Base-by-base conservation (phyloP, 192 early-diverging fungal species). In the Dispira simplex region DNA sequence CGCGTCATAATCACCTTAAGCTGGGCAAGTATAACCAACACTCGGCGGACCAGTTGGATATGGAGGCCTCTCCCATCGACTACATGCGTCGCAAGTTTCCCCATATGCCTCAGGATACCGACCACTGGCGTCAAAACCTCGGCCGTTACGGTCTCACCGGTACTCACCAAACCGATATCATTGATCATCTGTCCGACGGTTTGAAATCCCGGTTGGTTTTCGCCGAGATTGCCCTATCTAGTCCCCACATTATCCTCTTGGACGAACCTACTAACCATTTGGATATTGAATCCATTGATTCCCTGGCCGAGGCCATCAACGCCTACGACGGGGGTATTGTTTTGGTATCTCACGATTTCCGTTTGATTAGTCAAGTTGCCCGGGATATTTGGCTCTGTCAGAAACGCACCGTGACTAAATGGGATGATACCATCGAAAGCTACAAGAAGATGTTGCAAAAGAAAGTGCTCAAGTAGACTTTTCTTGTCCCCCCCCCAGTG, bases 291-390 rank as follows among this genome's bases (percentile, higher is more conserved):
- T 83, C 92, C 46, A 97, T 99, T 65, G 94, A 97, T 71, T 87
- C 89, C 26, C 75, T 99, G 62, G 96, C 96, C 27, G 81, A 92
- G 21, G 96, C 96, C 46, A 97, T 99, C 81, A 95, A 95, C 71
- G 69, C 71, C 59, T 99, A 91, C 75, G 85, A 85, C 66, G 96
- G 96, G 46, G 96, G 96, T 69, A 90, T 97, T 64, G 94, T 99
- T 23, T 80, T 99, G 43, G 96, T 99, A 63, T 91, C 89, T 65
- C 96, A 99, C 88, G 96, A 99, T 80, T 99, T 99, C 85, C 80
- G 96, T 66, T 78, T 99, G 57, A 94, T 99, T 68, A 84, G 81
- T 57, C 93, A 99, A 77, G 90, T 99, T 68, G 96, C 94, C 46
- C 71, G 92, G 70, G 83, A 97, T 68, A 95, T 99, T 58, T 91